phyloP scores from a whole-genome alignment of 805 yeast species.

The Sungouiella thailandica region DNA sequence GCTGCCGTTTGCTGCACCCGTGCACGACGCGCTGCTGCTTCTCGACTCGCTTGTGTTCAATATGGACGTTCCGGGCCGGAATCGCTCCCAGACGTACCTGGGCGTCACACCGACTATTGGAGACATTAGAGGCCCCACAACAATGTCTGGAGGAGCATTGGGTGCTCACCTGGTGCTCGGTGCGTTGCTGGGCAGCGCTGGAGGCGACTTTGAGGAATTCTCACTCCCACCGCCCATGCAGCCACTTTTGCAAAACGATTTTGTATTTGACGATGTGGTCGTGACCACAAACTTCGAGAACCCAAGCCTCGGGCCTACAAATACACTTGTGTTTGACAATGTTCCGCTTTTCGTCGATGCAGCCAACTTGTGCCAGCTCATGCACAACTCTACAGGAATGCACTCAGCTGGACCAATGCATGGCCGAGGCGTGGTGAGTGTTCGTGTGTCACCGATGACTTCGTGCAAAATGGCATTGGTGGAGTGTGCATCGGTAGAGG shows the following conservation, averaged over 20 bases:
- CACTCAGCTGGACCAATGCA: slow-evolving; percentile 46
- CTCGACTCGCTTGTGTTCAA: slow-evolving; percentile 30
- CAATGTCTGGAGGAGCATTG: neutral
- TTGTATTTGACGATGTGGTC: slow-evolving; percentile 52
- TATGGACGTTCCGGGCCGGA: slow-evolving; percentile 17
- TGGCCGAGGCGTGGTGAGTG: slow-evolving; percentile 61
- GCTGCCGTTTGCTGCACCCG: slow-evolving; percentile 20
- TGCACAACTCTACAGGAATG: slow-evolving; percentile 25
- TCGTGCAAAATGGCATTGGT: slow-evolving; percentile 41
- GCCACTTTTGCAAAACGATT: slow-evolving; percentile 45
- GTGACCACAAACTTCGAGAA: slow-evolving; percentile 72
- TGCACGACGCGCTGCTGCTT: slow-evolving; percentile 24
- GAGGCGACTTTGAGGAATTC: slow-evolving; percentile 1
- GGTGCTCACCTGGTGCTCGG: neutral
- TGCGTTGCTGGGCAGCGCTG: no score
- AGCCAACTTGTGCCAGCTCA: slow-evolving; percentile 23
- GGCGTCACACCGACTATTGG: slow-evolving; percentile 24
- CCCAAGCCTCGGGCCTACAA: slow-evolving; percentile 67
- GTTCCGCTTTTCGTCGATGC: slow-evolving; percentile 69
- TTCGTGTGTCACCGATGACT: slow-evolving; percentile 27
- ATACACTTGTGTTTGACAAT: slow-evolving; percentile 73
- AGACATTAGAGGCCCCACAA: slow-evolving; percentile 10
- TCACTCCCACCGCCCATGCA: slow-evolving; percentile 4
- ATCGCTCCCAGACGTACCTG: slow-evolving; percentile 39
- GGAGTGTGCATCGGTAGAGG: slow-evolving; percentile 66